Base-by-base conservation (phyloP, 345 rosid species). In the Eucalyptus tenuipes region DNA sequence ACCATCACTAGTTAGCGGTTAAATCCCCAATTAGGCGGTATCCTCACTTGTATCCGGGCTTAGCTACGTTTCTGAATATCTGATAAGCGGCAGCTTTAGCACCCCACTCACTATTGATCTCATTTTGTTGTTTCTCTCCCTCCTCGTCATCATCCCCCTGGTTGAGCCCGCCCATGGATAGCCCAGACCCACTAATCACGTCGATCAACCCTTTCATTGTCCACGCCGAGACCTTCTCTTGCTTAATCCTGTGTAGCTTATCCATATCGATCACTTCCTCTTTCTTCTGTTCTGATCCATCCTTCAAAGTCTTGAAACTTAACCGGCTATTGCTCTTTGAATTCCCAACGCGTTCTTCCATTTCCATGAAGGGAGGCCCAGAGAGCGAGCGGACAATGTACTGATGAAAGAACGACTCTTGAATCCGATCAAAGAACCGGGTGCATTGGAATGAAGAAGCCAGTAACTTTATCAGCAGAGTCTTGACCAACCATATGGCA, bases 391-490 rank as follows among this genome's bases (percentile, higher is more conserved):
- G 88, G 14, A 95, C 92, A 85, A 95, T 87, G 86, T 92, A 94
- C 88, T 94, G 97, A 91, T 94, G 96, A 85, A 93, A 93, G 88
- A 95, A 89, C 8, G 96, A 92, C 55, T 95, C 97, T 75, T 95
- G 96, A 91, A 93, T 94, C 89, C 95, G 89, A 49, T 95, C 97
- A 57, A 95, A 94, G 92, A 95, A 95, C 91, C 95, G 91, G 1
- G 88, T 89, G 88, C 91, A 91, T 84, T 93, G 96, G 90, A 92
- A 95, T 81, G 94, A 91, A 87, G 97, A 91, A 61, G 96, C 93
- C 48, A 94, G 87, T 45, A 93, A 37, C 89, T 95, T 95, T 4
- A 95, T 87, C n/a, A 94, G 89, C 55, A 93, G 91, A 6, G 93
- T 94, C 89, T 94, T 95, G 48, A 91, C 86, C 48, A 94, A 66